These are phyloP conservation scores for Macroventuria anomochaeta DNA, from an alignment of 2,329 filamentous ascomycete species.

Conservation along the genomic window DNA sequence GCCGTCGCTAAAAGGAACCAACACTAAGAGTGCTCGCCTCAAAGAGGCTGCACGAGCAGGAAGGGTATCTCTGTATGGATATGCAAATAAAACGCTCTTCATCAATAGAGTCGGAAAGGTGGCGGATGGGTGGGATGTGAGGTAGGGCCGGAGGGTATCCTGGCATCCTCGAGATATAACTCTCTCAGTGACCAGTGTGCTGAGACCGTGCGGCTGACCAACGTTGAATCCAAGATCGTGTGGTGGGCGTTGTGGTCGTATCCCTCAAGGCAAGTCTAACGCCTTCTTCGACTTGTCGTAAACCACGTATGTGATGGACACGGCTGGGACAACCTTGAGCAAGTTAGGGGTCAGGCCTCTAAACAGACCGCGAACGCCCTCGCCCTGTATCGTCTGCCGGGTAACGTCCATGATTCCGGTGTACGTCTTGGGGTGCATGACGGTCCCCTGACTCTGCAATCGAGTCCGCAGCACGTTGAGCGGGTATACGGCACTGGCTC, in stretches of 20 bases:
- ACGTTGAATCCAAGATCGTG: no score
- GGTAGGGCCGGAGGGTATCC: neutral
- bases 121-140: no score
- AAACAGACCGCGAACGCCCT: constrained; percentile 87
- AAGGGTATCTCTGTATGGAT: constrained; percentile 41
- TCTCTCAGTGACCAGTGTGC: no score
- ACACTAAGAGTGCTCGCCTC: constrained; percentile 11
- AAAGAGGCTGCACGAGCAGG: constrained; percentile 12
- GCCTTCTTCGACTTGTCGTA: constrained; percentile 52
- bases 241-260: neutral
- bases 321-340: constrained; percentile 92
- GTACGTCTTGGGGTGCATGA: constrained; percentile 89
- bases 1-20: constrained; percentile 14
- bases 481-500: constrained; percentile 93
- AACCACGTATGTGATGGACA: constrained; percentile 72
- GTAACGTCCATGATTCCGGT: constrained; percentile 90
- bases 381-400: constrained; percentile 78
- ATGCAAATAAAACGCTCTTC: constrained; percentile 35
- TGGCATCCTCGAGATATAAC: neutral
- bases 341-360: constrained; percentile 95
- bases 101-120: neutral
- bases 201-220: no score
- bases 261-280: constrained; percentile 43
- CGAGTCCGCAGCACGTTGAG: constrained; percentile 91
- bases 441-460: constrained; percentile 91